Percentiles rank a stretch among this genome's conserved stretches.
Conservation (phyloP, 2,329 filamentous ascomycete species). For the Pseudopithomyces chartarum region DNA sequence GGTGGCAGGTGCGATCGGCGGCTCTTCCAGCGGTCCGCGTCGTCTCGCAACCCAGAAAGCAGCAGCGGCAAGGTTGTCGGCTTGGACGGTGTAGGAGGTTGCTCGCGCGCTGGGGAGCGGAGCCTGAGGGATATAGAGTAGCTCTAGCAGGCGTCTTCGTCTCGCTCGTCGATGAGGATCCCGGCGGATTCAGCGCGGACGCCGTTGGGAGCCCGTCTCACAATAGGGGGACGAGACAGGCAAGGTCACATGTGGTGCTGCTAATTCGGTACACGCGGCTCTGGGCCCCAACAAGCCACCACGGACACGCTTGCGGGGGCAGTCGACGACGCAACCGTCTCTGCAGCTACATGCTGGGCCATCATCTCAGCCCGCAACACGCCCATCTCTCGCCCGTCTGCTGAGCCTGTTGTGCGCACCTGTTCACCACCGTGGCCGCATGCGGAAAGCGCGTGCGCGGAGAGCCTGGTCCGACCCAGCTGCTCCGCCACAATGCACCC, state of each 20-base stretch:
- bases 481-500: slow-evolving; percentile 12
- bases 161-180: slow-evolving; percentile 16
- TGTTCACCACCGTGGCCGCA: slow-evolving; percentile 5
- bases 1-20: slow-evolving; percentile 38
- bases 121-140: slow-evolving; percentile 24
- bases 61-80: background rate
- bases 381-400: background rate
- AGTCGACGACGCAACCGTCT: background rate
- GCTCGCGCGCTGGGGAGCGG: slow-evolving; percentile 16
- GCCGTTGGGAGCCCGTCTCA: slow-evolving; percentile 24
- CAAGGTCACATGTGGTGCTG: slow-evolving; percentile 32
- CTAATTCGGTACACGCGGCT: slow-evolving; percentile 29
- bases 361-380: too few species aligned
- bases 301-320: slow-evolving; percentile 2
- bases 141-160: slow-evolving; percentile 22
- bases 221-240: slow-evolving; percentile 38
- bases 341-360: too few species aligned
- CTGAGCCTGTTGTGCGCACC: background rate
- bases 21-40: slow-evolving; percentile 21
- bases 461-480: background rate
- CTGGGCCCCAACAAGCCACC: slow-evolving; percentile 4
- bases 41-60: background rate
- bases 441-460: slow-evolving; percentile 3
- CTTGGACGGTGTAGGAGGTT: too few species aligned
- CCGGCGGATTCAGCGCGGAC: slow-evolving; percentile 22